Conservation (phyloP, 495 filamentous ascomycete genomes). For the Podospora fimiseda region DNA sequence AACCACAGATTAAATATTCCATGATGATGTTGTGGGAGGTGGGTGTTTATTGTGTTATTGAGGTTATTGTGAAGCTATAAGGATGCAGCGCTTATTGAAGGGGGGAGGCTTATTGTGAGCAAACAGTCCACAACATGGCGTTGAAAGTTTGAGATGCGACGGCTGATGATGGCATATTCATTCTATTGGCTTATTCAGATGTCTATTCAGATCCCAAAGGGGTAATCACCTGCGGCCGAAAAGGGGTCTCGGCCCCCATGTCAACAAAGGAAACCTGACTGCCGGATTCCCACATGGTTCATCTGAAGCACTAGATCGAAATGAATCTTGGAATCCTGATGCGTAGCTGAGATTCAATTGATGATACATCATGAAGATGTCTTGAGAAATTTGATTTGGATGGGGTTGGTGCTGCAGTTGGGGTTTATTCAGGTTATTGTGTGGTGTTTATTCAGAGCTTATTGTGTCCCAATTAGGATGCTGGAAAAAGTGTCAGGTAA, state of each 20-base stretch:
- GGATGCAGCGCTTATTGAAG: background rate
- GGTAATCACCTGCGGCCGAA: slow-evolving; percentile 12
- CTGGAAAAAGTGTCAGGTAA: background rate
- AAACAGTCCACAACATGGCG: background rate
- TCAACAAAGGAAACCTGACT: slow-evolving; percentile 14
- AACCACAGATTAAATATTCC: too few species aligned
- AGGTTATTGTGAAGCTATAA: background rate
- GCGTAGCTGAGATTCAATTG: background rate
- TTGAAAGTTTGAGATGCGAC: background rate
- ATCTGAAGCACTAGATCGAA: too few species aligned
- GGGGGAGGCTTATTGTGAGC: background rate
- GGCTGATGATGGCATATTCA: slow-evolving; percentile 5
- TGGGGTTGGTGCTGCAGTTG: background rate
- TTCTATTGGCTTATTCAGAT: slow-evolving; percentile 23
- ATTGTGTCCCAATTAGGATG: background rate
- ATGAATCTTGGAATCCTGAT: background rate
- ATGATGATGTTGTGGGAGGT: background rate
- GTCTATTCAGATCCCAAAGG: slow-evolving; percentile 32
- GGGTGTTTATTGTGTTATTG: too few species aligned
- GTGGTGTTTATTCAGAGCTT: background rate
- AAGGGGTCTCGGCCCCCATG: slow-evolving; percentile 4
- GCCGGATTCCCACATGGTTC: background rate
- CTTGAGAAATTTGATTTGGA: background rate
- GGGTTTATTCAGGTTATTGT: background rate
- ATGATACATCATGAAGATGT: background rate